Percentiles rank a stretch among this genome's conserved stretches.
Conservation (phyloP, 2,329 filamentous ascomycete species). For the Colletotrichum sp. region DNA sequence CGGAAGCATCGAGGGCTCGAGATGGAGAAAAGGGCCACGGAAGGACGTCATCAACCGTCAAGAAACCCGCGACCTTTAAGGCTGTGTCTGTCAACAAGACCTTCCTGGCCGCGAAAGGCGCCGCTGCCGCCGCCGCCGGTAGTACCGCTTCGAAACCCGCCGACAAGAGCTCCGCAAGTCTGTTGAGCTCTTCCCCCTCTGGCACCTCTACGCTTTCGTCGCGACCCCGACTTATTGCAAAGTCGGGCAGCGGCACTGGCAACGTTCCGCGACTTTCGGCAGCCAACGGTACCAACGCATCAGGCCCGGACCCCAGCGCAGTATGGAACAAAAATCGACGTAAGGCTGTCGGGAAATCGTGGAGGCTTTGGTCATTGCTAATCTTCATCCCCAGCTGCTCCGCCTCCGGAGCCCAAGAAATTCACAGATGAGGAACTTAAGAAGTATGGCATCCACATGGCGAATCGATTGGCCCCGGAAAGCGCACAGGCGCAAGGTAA, state of each 20-base stretch:
- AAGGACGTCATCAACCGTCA: constrained; percentile 64
- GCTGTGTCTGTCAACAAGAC: constrained; percentile 85
- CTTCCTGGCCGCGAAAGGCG: constrained; percentile 76
- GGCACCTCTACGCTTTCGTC: constrained; percentile 54
- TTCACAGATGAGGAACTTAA: constrained; percentile 88
- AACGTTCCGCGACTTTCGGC: constrained; percentile 47
- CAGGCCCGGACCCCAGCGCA: constrained; percentile 72
- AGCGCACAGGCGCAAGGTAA: constrained; percentile 78
- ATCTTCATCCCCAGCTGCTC: constrained; percentile 51
- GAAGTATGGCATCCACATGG: constrained; percentile 86
- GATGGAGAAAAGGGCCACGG: constrained; percentile 65
- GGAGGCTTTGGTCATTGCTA: constrained; percentile 24
- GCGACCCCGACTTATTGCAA: constrained; percentile 77
- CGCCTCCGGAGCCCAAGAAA: constrained; percentile 76
- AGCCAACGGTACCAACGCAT: constrained; percentile 63
- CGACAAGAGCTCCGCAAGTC: constrained; percentile 55
- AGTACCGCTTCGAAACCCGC: constrained; percentile 45
- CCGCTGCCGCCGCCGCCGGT: constrained; percentile 42
- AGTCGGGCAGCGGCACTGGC: constrained; percentile 68
- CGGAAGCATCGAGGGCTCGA: constrained; percentile 69
- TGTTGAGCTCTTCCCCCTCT: constrained; percentile 48
- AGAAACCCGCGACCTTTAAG: constrained; percentile 83
- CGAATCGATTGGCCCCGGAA: constrained; percentile 77
- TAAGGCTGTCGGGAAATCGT: constrained; percentile 45
- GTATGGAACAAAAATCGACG: constrained; percentile 93